Evolutionary conservation across 192 early-diverging fungal species (phyloP).

Genomic region (Spinellus fusiger): DNA sequence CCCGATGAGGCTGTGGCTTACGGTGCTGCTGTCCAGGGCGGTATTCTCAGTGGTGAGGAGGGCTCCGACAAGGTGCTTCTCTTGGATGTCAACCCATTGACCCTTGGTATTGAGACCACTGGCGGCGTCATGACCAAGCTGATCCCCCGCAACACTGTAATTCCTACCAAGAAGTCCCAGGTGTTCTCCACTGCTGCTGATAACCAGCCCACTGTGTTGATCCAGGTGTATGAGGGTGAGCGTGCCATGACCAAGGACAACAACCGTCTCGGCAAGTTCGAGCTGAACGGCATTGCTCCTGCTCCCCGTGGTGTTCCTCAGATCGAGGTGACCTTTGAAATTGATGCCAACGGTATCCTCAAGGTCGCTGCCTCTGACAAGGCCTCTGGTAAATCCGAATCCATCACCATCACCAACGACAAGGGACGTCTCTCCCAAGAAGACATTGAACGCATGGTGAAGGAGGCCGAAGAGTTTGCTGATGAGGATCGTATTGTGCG

Average conservation of each 20-base stretch:
- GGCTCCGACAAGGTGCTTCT: constrained; percentile 64
- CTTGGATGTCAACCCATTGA: constrained; percentile 93
- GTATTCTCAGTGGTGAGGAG: constrained; percentile 75
- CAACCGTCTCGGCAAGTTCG: constrained; percentile 96
- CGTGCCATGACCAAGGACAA: constrained; percentile 97
- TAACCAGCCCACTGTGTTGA: constrained; percentile 94
- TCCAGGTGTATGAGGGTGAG: constrained; percentile 97
- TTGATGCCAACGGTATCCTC: constrained; percentile 92
- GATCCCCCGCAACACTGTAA: constrained; percentile 86
- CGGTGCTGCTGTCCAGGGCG: constrained; percentile 96
- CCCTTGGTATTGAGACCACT: constrained; percentile 96
- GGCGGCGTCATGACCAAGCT: constrained; percentile 96
- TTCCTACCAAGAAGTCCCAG: constrained; percentile 97
- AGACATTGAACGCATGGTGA: constrained; percentile 96
- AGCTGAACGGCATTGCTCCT: constrained; percentile 90
- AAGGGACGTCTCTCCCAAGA: constrained; percentile 91
- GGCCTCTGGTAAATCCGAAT: constrained; percentile 94
- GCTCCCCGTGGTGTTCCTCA: constrained; percentile 94
- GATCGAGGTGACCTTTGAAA: constrained; percentile 96
- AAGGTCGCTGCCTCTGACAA: constrained; percentile 92
- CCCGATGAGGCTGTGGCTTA: constrained; percentile 98
- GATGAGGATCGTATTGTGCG: constrained; percentile 94
- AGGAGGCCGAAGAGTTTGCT: constrained; percentile 93
- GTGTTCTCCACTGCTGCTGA: constrained; percentile 97
- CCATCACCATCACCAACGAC: constrained; percentile 96